Evolutionary conservation across 2,329 filamentous ascomycete species (phyloP), one percentile per base, ranked within the genome.

Genomic region (Neofusicoccum parvum): DNA sequence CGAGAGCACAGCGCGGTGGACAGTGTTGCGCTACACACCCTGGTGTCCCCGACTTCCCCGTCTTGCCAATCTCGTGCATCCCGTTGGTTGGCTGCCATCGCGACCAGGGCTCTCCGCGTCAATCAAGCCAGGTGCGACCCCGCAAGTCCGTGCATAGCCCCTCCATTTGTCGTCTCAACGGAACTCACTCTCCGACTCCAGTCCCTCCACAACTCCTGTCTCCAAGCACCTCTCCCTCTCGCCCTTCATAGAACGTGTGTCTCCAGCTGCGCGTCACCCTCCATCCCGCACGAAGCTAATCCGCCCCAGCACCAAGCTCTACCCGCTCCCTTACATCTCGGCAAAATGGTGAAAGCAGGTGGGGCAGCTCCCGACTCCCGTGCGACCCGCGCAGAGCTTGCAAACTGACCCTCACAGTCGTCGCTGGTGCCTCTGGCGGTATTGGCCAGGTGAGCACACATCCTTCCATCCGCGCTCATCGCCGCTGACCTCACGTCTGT

Each of bases 391-490:
- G 46, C 46, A 23, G 48, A 46, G 39, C 48, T 59, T 56, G 43
- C 45, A 41, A 53, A 49, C 62, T 50, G 48, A 66, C 62, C 54
- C 23, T 46, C 50, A 11, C 71, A 87, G 86, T 85, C 78, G 94
- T 99, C 85, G 93, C 95, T 83, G 95, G 95, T 82, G 95, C 94
- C 79, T 90, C 94, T 80, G 95, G 95, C 83, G 95, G 95, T 85
- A 99, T 99, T 88, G 95, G 94, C 81, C 94, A 97, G 89, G 94
- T 96, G 79, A 74, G 83, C 36, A 27, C 34, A 39, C 64, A 34
- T 37, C 48, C 15, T n/a, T n/a, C 46, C 20, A 7, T 48, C 43
- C 58, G 43, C 54, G 49, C 65, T 45, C 27, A 34, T 11, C 49
- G n/a, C 50, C 43, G 63, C 63, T 65, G 36, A 65, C 51, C 43